Base-by-base conservation (phyloP, 139 green algal genomes). In the Chlorella sp. region DNA sequence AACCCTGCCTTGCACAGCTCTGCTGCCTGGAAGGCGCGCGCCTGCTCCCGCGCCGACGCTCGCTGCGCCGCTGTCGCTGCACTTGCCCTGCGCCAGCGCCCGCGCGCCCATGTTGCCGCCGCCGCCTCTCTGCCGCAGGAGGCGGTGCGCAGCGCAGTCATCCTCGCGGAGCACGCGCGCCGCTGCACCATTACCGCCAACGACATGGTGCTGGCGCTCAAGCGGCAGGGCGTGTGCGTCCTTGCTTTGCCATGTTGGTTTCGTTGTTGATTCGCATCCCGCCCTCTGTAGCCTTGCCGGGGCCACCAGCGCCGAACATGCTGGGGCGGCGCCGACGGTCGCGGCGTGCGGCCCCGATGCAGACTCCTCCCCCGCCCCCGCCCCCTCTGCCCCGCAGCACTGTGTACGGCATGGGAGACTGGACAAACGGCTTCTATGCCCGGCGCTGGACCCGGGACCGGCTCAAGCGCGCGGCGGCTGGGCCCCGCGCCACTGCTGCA, bases 151-250 rank as follows among this genome's bases (percentile, higher is more conserved):
- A 21, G 63, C 0, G 23, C 31, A 3, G 21, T 50, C 7, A 2
- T 27, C 2, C 5, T 74, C 6, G 15, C 35, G 6, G 67, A 63
- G 46, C 14, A 74, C 17, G 50, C 50, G 3, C 33, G 35, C 23
- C 67, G 67, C 46, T 15, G 7, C 2, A 74, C 50, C 11, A 21
- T 50, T 21, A 74, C 48, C 29, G 3, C 33, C 27, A 63, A 63
- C 50, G 67, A 74, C 35, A 21, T 74, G 7, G 35, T 33, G 19
- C 15, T 51, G 35, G 48, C 48, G 31, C 35, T 74, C 5, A 74
- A 74, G 67, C 31, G 35, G 35, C 6, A 46, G 9, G 67, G 67
- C 46, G 63, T n/a, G 67, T 74, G 62, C 51, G 62, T n/a, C n/a
- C n/a, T n/a, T n/a, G n/a, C n/a, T n/a, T n/a, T n/a, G n/a, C n/a